Percentiles rank a stretch among this genome's conserved stretches.
Evolutionary conservation across 495 filamentous ascomycete genomes (phyloP).

Genomic region (Trichoderma erinaceum): DNA sequence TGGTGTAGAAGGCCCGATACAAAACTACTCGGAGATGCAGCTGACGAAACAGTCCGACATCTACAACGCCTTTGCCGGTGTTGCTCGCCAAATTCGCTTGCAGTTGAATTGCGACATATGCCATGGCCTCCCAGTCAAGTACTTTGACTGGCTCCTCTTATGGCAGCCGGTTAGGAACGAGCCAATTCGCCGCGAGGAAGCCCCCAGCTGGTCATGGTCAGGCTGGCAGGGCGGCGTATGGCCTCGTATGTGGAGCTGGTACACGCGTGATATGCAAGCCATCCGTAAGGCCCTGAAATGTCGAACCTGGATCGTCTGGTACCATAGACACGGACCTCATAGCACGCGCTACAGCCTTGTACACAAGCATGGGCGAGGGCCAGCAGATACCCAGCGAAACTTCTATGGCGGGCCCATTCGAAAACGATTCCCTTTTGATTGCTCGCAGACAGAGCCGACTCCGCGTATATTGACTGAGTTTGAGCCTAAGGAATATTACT

Average conservation of each 20-base stretch:
- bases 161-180: conserved; percentile 19
- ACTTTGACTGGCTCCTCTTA: conserved; percentile 25
- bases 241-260: conserved; percentile 21
- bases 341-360: conserved; percentile 14
- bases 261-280: conserved; percentile 17
- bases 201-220: conserved; percentile 23
- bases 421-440: conserved; percentile 1
- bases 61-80: conserved; percentile 20
- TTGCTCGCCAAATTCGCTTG: conserved; percentile 17
- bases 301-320: conserved; percentile 23
- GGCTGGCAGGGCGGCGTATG: conserved; percentile 18
- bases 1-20: conserved; percentile 18
- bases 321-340: conserved; percentile 15
- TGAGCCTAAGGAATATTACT: conserved; percentile 4
- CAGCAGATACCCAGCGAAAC: neutral
- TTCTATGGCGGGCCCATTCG: conserved; percentile 9
- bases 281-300: conserved; percentile 16
- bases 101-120: conserved; percentile 19
- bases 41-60: conserved; percentile 18
- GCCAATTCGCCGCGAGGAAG: conserved; percentile 10
- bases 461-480: neutral
- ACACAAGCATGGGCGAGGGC: neutral
- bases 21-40: conserved; percentile 17
- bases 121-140: conserved; percentile 20
- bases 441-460: conserved; percentile 9